A percentile compares a stretch with the other conserved stretches of the same genome.
These are phyloP conservation scores for Pholiota molesta DNA, from an alignment of 768 basidiomycete genomes.

Conservation along the genomic window DNA sequence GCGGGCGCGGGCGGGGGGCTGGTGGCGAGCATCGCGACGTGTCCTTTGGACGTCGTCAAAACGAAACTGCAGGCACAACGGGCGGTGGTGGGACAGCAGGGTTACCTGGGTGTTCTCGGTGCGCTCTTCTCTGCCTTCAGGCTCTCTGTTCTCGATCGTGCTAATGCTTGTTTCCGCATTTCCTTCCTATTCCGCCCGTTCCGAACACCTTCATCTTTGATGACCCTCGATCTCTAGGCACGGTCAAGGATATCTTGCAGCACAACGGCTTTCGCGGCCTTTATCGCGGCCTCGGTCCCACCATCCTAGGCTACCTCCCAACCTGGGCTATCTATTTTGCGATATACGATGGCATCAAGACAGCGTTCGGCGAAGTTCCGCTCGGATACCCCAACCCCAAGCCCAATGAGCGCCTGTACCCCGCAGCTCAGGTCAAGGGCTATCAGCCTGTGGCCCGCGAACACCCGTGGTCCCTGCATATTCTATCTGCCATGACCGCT, in stretches of 20 bases:
- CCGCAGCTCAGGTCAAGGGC: conserved; percentile 83
- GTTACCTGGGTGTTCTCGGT: conserved; percentile 82
- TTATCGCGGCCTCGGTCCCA: conserved; percentile 97
- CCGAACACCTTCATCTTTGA: conserved; percentile 4
- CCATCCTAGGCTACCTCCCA: conserved; percentile 93
- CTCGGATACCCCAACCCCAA: conserved; percentile 33
- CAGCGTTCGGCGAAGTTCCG: conserved; percentile 70
- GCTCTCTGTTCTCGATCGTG: neutral
- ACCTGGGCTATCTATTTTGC: conserved; percentile 99
- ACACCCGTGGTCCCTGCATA: conserved; percentile 86
- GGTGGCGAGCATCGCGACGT: conserved; percentile 90
- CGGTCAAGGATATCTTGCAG: conserved; percentile 42
- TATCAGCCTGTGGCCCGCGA: conserved; percentile 82
- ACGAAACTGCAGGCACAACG: conserved; percentile 97
- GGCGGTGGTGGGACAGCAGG: conserved; percentile 63
- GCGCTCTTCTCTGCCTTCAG: conserved; percentile 27
- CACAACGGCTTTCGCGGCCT: conserved; percentile 86
- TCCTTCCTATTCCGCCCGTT: conserved; percentile 6
- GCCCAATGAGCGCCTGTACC: conserved; percentile 60
- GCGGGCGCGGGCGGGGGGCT: conserved; percentile 97
- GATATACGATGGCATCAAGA: conserved; percentile 96
- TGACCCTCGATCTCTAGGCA: conserved; percentile 28
- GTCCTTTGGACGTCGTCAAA: conserved; percentile 97
- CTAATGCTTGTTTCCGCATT: neutral
- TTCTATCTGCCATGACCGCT: conserved; percentile 94